Evolutionary conservation across 1,139 yeast species (phyloP).

Genomic region (Yamadazyma kanchanaburiensis): DNA sequence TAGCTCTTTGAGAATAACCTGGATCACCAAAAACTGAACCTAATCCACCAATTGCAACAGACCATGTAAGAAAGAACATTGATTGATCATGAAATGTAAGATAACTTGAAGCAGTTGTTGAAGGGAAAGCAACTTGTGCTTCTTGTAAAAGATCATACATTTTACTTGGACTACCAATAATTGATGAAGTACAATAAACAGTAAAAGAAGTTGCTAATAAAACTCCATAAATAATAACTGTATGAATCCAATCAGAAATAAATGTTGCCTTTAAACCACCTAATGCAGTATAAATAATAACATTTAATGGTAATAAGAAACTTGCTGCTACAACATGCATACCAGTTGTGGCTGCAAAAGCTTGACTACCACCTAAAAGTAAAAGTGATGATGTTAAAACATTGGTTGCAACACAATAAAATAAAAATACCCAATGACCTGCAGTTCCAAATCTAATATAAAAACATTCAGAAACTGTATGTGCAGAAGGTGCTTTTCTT

Average conservation of each 20-base stretch:
- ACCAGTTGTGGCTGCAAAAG: constrained; percentile 16
- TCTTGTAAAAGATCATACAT: constrained; percentile 42
- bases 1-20: constrained; percentile 38
- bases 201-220: constrained; percentile 33
- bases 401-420: constrained; percentile 15
- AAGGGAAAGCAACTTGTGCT: constrained; percentile 10
- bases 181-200: constrained; percentile 33
- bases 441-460: constrained; percentile 64
- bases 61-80: constrained; percentile 19
- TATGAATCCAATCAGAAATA: constrained; percentile 45
- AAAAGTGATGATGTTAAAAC: constrained; percentile 14
- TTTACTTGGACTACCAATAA: constrained; percentile 44
- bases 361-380: constrained; percentile 16
- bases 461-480: constrained; percentile 71
- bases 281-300: constrained; percentile 40
- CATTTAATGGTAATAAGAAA: constrained; percentile 50
- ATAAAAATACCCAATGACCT: constrained; percentile 15
- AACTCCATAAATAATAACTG: constrained; percentile 34
- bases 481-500: constrained; percentile 71
- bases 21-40: constrained; percentile 41
- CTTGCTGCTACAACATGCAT: constrained; percentile 17
- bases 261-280: constrained; percentile 48
- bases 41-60: constrained; percentile 27
- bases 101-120: constrained; percentile 13
- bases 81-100: constrained; percentile 12